Base-by-base conservation (phyloP, 176 grass and related monocot genomes). In the Aegilops umbellulata region DNA sequence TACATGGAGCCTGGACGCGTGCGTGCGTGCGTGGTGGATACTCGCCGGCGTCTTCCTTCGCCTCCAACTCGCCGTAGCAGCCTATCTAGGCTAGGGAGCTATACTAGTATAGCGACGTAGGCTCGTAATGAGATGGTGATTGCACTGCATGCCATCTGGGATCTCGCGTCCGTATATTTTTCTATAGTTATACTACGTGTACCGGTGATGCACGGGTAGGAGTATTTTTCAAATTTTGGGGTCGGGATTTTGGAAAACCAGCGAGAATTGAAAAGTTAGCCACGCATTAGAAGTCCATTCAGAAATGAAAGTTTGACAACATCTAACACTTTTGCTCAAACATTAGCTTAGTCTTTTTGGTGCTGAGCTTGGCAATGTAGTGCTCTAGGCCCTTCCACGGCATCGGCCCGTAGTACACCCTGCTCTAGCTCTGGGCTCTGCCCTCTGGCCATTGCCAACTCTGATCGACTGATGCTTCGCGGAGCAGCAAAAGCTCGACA, bases 101-200 rank as follows among this genome's bases (percentile, higher is more conserved):
- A 46, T 4, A 44, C 9, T 14, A 4, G 14, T 4, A 27, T 11
- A n/a, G 13, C 31, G 19, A 10, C 35, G n/a, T 22, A 64, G 23
- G 61, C 71, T 83, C 49, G 65, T 78, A 84, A 79, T 79, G 65
- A 71, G 81, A 84, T 7, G 73, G 86, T 83, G 87, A 88, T 84
- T 84, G 81, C 81, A 29, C 15, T 13, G 39, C 70, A 67, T 51
- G 66, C 49, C 57, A 58, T 38, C 71, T 74, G 71, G 71, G 71
- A 49, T 74, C 39, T 47, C 36, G n/a, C 70, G 15, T 74, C 22
- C 14, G 19, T 22, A 8, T 66, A 34, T 19, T 24, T 19, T 24
- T 26, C 41, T 73, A 8, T 41, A 15, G 39, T 1, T 26, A 53
- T 2, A 51, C 16, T 17, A 51, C 2, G 35, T 13, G 49, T 24